Conservation (phyloP, 768 basidiomycete genomes). For the Trametes cubensis region DNA sequence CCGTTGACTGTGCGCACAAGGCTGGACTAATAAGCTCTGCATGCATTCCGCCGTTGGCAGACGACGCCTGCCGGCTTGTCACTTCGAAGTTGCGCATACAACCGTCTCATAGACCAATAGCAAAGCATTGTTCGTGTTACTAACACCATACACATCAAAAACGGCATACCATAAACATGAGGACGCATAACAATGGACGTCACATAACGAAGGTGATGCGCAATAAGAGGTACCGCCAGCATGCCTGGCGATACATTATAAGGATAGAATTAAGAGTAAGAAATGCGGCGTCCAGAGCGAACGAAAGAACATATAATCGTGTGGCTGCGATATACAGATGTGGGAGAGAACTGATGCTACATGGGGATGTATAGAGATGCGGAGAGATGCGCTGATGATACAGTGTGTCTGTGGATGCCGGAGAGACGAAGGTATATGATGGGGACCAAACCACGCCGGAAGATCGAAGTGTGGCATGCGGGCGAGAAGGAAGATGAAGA, state of each 20-base stretch:
- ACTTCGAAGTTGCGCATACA: no score
- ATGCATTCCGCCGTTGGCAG: no score
- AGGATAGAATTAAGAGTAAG: slow-evolving; percentile 22
- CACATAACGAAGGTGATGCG: background rate
- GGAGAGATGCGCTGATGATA: slow-evolving; percentile 14
- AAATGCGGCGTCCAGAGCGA: background rate
- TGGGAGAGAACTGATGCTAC: slow-evolving; percentile 19
- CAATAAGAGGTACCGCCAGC: slow-evolving; percentile 1
- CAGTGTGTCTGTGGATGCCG: slow-evolving; percentile 10
- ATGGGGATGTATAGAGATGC: slow-evolving; percentile 3
- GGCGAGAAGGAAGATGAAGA: background rate
- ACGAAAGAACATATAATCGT: background rate
- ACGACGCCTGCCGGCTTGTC: no score
- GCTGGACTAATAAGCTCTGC: no score
- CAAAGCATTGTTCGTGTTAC: no score
- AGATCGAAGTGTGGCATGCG: background rate
- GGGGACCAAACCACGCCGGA: background rate
- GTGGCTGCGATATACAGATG: background rate
- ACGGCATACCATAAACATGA: background rate
- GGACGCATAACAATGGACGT: background rate
- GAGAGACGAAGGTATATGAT: slow-evolving; percentile 6
- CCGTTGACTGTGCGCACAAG: background rate
- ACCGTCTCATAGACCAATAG: no score
- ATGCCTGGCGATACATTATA: slow-evolving; percentile 10
- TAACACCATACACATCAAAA: no score